Percentiles rank a stretch among this genome's conserved stretches.
phyloP scores from a whole-genome alignment of 2,329 filamentous ascomycete genomes.

The Trichoderma brevicompactum region DNA sequence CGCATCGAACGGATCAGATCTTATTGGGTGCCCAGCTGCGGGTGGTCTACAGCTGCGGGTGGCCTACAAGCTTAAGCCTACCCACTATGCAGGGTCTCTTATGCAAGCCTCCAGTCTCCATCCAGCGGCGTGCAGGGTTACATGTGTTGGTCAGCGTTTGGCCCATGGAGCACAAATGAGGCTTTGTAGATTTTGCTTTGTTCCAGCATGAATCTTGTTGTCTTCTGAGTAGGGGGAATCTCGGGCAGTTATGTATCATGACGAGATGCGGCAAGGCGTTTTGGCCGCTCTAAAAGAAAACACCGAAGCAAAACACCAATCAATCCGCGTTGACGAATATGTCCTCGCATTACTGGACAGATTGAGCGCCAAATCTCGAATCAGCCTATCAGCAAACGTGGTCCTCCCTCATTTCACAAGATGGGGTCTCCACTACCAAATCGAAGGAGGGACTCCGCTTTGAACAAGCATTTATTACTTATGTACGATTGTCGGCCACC shows the following conservation, averaged over 20 bases:
- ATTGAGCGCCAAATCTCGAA: background rate
- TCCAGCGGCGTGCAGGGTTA: conserved; percentile 15
- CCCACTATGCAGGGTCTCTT: background rate
- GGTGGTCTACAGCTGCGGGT: conserved; percentile 8
- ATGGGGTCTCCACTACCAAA: conserved; percentile 6
- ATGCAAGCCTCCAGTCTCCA: conserved; percentile 10
- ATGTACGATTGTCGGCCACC: conserved; percentile 10
- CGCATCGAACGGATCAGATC: background rate
- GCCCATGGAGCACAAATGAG: background rate
- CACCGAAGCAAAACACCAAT: background rate
- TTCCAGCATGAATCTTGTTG: background rate
- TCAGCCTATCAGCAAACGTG: conserved; percentile 13
- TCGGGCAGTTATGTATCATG: background rate
- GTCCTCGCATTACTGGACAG: background rate
- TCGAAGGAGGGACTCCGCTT: conserved; percentile 11
- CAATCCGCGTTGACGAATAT: background rate
- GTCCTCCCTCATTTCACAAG: background rate
- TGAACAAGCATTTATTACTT: background rate
- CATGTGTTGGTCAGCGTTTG: conserved; percentile 25
- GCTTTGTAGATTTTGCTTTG: background rate
- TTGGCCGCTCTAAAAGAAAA: background rate
- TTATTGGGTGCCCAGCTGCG: conserved; percentile 3
- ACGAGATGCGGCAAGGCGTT: background rate
- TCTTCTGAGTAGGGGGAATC: background rate
- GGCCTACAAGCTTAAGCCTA: background rate